phyloP scores from a whole-genome alignment of 2,329 filamentous ascomycete species.

The Fusarium coicis region DNA sequence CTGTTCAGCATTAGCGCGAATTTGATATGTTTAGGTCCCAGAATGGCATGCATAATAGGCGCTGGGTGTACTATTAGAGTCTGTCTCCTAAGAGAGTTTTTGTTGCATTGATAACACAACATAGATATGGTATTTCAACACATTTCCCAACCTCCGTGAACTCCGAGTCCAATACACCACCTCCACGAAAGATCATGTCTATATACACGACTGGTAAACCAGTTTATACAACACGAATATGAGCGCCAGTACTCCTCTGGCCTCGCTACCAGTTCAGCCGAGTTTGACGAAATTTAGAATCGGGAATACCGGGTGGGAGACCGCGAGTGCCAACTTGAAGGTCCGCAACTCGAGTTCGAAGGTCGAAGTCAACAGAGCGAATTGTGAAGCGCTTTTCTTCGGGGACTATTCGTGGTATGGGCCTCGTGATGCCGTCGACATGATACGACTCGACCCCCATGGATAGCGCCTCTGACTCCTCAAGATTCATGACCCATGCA shows the following conservation, averaged over 20 bases:
- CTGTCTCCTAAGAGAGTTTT: background rate
- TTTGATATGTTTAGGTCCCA: background rate
- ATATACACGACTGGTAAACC: background rate
- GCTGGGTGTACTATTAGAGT: constrained; percentile 1
- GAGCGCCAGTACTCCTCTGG: background rate
- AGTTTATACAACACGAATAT: background rate
- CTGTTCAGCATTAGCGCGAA: background rate
- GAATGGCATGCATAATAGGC: background rate
- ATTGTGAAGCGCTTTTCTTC: constrained; percentile 67
- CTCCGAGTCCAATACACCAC: background rate
- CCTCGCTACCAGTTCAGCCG: constrained; percentile 59
- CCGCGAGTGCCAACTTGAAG: constrained; percentile 66
- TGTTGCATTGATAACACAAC: background rate
- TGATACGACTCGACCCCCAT: constrained; percentile 26
- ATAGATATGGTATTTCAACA: background rate
- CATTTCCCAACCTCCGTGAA: background rate
- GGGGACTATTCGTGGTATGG: constrained; percentile 52
- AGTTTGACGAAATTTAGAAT: constrained; percentile 59
- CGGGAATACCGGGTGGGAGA: constrained; percentile 57
- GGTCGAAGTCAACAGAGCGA: constrained; percentile 65
- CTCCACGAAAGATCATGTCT: background rate
- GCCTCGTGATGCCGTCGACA: constrained; percentile 9
- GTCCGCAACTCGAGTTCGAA: constrained; percentile 61
- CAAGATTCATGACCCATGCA: constrained; percentile 65
- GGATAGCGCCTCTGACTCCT: constrained; percentile 58